Conservation (phyloP, 495 filamentous ascomycete species). For the Penicillium subrubescens region DNA sequence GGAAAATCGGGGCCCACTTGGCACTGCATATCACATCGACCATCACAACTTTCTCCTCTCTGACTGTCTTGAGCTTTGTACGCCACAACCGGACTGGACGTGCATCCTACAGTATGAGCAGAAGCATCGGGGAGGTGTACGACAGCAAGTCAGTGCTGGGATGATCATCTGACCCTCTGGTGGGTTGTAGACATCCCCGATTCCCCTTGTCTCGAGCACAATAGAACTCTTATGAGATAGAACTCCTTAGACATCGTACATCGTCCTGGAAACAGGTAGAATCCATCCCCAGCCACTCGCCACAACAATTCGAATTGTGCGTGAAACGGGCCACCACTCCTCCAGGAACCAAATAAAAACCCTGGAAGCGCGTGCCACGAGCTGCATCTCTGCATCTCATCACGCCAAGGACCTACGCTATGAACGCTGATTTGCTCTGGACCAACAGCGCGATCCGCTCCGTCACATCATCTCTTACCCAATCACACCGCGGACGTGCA, state of each 20-base stretch:
- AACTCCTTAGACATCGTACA: background rate
- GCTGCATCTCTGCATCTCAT: slow-evolving; percentile 26
- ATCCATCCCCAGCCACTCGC: slow-evolving; percentile 3
- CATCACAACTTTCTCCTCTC: slow-evolving; percentile 7
- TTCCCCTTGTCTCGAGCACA: slow-evolving; percentile 12
- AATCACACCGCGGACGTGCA: slow-evolving; percentile 23
- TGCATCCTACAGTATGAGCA: background rate
- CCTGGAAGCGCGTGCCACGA: slow-evolving; percentile 23
- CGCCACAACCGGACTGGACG: background rate
- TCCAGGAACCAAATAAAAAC: background rate
- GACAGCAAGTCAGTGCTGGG: slow-evolving; percentile 12
- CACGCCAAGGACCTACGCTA: slow-evolving; percentile 24
- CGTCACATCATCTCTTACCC: slow-evolving; percentile 26
- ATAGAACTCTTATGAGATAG: background rate
- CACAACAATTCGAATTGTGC: slow-evolving; percentile 18
- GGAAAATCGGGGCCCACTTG: slow-evolving; percentile 8
- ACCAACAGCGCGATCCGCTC: slow-evolving; percentile 24
- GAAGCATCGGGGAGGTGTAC: background rate
- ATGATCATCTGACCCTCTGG: slow-evolving; percentile 21
- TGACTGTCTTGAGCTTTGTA: background rate
- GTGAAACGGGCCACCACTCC: slow-evolving; percentile 14
- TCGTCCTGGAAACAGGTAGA: background rate
- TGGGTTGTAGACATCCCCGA: slow-evolving; percentile 15
- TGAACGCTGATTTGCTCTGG: slow-evolving; percentile 25
- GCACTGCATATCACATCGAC: slow-evolving; percentile 10